A percentile compares a stretch with the other conserved stretches of the same genome.
Evolutionary conservation across 768 basidiomycete genomes (phyloP).

Genomic region (Lactarius akahatsu): DNA sequence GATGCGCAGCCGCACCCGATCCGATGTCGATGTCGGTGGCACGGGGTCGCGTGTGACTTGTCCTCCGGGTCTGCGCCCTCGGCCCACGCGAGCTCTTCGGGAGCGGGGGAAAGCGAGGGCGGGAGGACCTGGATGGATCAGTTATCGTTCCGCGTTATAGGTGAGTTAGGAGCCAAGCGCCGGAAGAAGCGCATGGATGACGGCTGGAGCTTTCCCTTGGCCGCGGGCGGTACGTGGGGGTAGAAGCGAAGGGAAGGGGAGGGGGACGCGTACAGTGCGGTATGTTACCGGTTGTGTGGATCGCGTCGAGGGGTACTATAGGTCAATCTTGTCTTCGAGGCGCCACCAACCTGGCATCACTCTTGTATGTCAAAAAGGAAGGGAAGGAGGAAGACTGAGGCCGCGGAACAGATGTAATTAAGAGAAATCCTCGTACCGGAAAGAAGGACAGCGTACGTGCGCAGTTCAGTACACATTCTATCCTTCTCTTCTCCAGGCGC

Average conservation of each 20-base stretch:
- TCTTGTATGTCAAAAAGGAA: no score
- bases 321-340: no score
- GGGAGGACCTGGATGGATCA: slow-evolving; percentile 49
- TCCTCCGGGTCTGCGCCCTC: slow-evolving; percentile 56
- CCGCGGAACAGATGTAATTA: no score
- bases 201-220: slow-evolving; percentile 57
- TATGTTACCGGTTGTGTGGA: slow-evolving; percentile 67
- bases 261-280: slow-evolving; percentile 56
- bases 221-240: slow-evolving; percentile 35
- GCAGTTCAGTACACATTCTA: no score
- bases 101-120: slow-evolving; percentile 44
- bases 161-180: slow-evolving; percentile 62
- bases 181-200: slow-evolving; percentile 72
- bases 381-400: no score
- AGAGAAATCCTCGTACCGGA: slow-evolving; percentile 60
- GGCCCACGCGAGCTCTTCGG: slow-evolving; percentile 67
- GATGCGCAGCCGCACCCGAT: slow-evolving; percentile 50
- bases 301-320: slow-evolving; percentile 60
- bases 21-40: slow-evolving; percentile 31
- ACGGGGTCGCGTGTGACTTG: slow-evolving; percentile 30
- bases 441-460: slow-evolving; percentile 43
- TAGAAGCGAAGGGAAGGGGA: neutral
- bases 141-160: slow-evolving; percentile 64
- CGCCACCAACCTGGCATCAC: no score
- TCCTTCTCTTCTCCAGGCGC: neutral